Percentiles rank a stretch among this genome's conserved stretches.
Conservation (phyloP, 768 basidiomycete species). For the Boletus rubroflammeus region DNA sequence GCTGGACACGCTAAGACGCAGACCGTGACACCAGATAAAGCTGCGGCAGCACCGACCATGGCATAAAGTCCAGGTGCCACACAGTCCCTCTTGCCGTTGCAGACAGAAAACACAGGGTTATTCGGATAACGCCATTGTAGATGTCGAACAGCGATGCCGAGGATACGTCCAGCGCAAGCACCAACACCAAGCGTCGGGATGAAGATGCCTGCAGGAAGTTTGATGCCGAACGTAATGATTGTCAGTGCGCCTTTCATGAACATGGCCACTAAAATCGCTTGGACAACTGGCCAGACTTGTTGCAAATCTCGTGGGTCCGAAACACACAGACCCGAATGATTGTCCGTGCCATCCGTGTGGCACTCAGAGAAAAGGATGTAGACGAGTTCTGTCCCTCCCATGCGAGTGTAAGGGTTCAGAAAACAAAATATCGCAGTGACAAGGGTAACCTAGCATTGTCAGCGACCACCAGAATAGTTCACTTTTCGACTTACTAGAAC, state of each 20-base stretch:
- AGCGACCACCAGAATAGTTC: slow-evolving; percentile 6
- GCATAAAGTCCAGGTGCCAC: slow-evolving; percentile 89
- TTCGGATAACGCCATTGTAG: slow-evolving; percentile 62
- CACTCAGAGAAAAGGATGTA: slow-evolving; percentile 92
- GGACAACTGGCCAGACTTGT: slow-evolving; percentile 60
- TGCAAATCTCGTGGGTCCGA: slow-evolving; percentile 52
- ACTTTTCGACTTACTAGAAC: slow-evolving; percentile 51
- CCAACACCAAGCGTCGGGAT: slow-evolving; percentile 95
- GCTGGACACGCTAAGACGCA: neutral
- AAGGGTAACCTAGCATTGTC: slow-evolving; percentile 59
- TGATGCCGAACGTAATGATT: slow-evolving; percentile 90
- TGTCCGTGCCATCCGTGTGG: slow-evolving; percentile 48
- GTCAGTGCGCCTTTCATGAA: slow-evolving; percentile 79
- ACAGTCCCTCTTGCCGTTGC: slow-evolving; percentile 65
- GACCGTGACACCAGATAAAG: slow-evolving; percentile 93
- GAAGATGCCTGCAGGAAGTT: slow-evolving; percentile 91
- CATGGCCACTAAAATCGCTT: slow-evolving; percentile 70
- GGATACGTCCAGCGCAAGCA: slow-evolving; percentile 85
- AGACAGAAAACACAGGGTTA: slow-evolving; percentile 58
- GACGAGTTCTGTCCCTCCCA: slow-evolving; percentile 95
- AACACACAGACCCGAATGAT: slow-evolving; percentile 68
- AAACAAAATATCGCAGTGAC: slow-evolving; percentile 78
- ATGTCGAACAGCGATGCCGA: slow-evolving; percentile 80
- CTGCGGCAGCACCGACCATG: slow-evolving; percentile 94
- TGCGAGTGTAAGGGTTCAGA: slow-evolving; percentile 84